These are phyloP conservation scores for Vinca minor DNA, from an alignment of 257 asterid species.

Conservation along the genomic window DNA sequence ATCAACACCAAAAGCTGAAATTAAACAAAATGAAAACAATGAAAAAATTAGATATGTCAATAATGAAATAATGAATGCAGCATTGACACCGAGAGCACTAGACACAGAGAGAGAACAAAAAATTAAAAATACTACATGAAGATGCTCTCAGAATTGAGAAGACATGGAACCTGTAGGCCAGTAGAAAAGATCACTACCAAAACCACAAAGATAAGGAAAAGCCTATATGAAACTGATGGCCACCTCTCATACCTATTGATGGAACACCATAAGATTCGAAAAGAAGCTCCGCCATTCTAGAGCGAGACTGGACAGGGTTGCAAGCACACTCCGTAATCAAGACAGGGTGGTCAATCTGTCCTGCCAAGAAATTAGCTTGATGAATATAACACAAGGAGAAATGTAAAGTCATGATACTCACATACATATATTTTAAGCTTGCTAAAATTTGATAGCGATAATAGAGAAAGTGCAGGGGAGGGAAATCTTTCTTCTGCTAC, in stretches of 20 bases:
- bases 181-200: too few relatives aligned
- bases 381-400: slow-evolving; percentile 10
- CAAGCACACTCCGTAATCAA: slow-evolving; percentile 92
- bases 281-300: slow-evolving; percentile 96
- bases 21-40: slow-evolving; percentile 4
- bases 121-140: not conserved
- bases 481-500: not conserved
- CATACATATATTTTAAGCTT: not conserved
- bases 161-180: too few relatives aligned
- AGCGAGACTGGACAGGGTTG: slow-evolving; percentile 92
- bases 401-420: not conserved
- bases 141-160: too few relatives aligned
- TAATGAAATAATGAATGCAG: not conserved
- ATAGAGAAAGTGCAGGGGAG: too few relatives aligned
- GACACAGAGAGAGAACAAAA: not conserved
- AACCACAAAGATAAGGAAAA: not conserved
- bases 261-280: slow-evolving; percentile 97
- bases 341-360: slow-evolving; percentile 92
- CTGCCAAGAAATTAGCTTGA: slow-evolving; percentile 31
- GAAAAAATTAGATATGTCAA: not conserved
- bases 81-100: too few relatives aligned
- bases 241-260: slow-evolving; percentile 54
- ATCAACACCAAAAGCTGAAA: slow-evolving; percentile 90
- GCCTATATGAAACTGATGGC: slow-evolving; percentile 7
- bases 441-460: too few relatives aligned